These are phyloP conservation scores for Phytophthora uliginosa DNA, from an alignment of 352 stramenopile genomes.

Conservation along the genomic window DNA sequence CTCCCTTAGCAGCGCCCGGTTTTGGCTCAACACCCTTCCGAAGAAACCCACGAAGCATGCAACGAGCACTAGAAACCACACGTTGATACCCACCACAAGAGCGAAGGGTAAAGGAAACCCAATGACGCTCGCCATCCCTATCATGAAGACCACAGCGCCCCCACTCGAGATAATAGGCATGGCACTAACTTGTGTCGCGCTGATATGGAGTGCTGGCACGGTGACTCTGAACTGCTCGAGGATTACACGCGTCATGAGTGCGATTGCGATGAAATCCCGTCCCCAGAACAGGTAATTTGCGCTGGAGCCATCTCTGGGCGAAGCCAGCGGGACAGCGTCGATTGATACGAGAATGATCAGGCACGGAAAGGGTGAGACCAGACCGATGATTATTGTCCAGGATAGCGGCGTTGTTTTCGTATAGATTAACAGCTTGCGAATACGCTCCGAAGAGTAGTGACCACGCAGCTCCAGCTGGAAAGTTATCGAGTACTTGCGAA, in stretches of 20 bases:
- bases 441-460: constrained; percentile 41
- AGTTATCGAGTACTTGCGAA: background rate
- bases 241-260: constrained; percentile 38
- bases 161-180: constrained; percentile 14
- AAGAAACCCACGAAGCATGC: constrained; percentile 27
- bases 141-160: constrained; percentile 12
- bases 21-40: constrained; percentile 14
- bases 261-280: constrained; percentile 31
- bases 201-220: constrained; percentile 9
- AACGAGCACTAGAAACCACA: constrained; percentile 27
- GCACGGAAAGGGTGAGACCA: constrained; percentile 36
- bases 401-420: background rate
- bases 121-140: constrained; percentile 28
- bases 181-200: background rate
- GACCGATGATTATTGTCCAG: constrained; percentile 4
- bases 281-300: constrained; percentile 46
- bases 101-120: constrained; percentile 58
- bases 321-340: background rate
- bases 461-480: constrained; percentile 46
- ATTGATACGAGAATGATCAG: constrained; percentile 31
- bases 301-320: constrained; percentile 16
- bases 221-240: constrained; percentile 37
- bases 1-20: constrained; percentile 9
- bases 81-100: constrained; percentile 23
- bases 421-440: background rate